Base-by-base conservation (phyloP, 805 yeast genomes). In the Candida incommunis region DNA sequence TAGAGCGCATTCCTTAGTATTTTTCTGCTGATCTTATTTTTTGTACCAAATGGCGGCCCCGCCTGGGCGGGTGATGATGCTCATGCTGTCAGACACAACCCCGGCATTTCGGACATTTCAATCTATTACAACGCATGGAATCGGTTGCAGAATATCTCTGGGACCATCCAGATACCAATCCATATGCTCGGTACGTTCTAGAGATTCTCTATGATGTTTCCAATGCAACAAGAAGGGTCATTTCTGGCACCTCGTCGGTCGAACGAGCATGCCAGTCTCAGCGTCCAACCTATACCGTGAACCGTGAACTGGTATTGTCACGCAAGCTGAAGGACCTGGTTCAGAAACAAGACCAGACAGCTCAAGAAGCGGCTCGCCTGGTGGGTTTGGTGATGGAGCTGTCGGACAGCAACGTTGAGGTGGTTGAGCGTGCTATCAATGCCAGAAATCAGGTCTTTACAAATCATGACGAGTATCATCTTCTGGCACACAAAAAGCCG, bases 1-100 rank as follows among this genome's bases (percentile, higher is more conserved):
- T n/a, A 43, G 23, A 23, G 37, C n/a, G 37, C 37, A 9, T 31
- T 27, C 22, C 41, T 27, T 40, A 21, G 29, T 31, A 35, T 5
- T 4, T 40, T 16, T 18, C 5, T 40, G 13, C 7, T 25, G 7
- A 7, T 13, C 13, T 25, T 25, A 25, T 9, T 25, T 25, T 25
- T n/a, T n/a, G n/a, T n/a, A n/a, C n/a, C n/a, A n/a, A n/a, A n/a
- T n/a, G n/a, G n/a, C n/a, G n/a, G n/a, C n/a, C n/a, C n/a, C n/a
- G n/a, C n/a, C n/a, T n/a, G n/a, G n/a, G n/a, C n/a, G n/a, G n/a
- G n/a, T n/a, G n/a, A n/a, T n/a, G n/a, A n/a, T n/a, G n/a, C n/a
- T n/a, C n/a, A n/a, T n/a, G n/a, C n/a, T n/a, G n/a, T n/a, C n/a
- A n/a, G n/a, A n/a, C n/a, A n/a, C n/a, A n/a, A n/a, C n/a, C n/a